These are phyloP conservation scores for Rosa hybrid DNA, from an alignment of 331 rosid species.

Conservation along the genomic window DNA sequence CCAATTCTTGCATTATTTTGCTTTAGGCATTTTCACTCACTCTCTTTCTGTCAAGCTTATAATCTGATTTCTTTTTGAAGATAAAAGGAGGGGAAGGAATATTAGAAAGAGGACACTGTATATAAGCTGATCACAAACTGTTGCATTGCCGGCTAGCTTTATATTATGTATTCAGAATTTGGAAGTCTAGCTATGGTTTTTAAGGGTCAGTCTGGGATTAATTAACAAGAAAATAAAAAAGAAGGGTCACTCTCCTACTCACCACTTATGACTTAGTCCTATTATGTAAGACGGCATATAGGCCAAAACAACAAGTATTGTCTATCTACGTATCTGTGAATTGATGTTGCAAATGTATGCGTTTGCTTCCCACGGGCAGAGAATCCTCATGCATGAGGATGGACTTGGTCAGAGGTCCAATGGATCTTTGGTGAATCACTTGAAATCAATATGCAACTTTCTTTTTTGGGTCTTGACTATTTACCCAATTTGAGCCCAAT, in stretches of 20 bases:
- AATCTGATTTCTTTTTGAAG: neutral
- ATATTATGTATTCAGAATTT: neutral
- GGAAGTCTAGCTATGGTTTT: slow-evolving; percentile 7
- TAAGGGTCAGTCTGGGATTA: slow-evolving; percentile 2
- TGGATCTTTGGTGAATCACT: neutral
- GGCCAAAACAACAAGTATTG: slow-evolving; percentile 33
- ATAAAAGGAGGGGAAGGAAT: neutral
- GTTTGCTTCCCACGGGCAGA: neutral
- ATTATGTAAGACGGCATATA: slow-evolving; percentile 57
- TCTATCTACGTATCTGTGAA: neutral
- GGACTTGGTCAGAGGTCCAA: neutral
- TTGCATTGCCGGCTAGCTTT: slow-evolving; percentile 26
- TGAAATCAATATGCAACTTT: neutral
- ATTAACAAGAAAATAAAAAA: neutral
- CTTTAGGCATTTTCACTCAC: neutral
- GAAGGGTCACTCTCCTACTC: neutral
- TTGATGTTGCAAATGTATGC: slow-evolving; percentile 5
- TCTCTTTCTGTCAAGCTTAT: neutral
- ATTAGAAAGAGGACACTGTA: neutral
- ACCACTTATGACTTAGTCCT: slow-evolving; percentile 33
- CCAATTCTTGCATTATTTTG: neutral
- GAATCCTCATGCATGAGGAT: neutral
- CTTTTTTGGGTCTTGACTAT: too few species aligned
- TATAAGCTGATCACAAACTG: slow-evolving; percentile 10
- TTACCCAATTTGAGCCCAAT: too few species aligned